These are phyloP conservation scores for Patellaria atrata DNA, from an alignment of 495 filamentous ascomycete species.

Conservation along the genomic window DNA sequence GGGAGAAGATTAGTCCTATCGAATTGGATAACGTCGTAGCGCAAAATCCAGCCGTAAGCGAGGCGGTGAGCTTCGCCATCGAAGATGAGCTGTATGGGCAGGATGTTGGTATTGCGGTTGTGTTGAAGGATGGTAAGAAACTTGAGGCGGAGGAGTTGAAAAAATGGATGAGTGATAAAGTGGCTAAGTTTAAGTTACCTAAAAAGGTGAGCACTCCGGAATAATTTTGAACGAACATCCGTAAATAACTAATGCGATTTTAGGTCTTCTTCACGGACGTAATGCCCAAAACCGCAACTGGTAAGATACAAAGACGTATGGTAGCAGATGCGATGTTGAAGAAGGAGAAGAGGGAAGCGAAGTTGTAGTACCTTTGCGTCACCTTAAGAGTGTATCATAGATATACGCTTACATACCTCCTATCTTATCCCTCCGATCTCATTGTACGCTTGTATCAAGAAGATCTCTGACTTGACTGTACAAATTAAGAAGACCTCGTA, in stretches of 20 bases:
- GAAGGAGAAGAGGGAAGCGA: slow-evolving; percentile 27
- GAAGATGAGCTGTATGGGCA: slow-evolving; percentile 66
- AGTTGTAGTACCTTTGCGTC: too few species aligned
- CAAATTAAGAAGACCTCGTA: too few species aligned
- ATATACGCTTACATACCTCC: too few species aligned
- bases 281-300: slow-evolving; percentile 85
- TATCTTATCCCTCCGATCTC: too few species aligned
- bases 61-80: slow-evolving; percentile 71
- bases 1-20: slow-evolving; percentile 44
- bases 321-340: slow-evolving; percentile 68
- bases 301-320: slow-evolving; percentile 68
- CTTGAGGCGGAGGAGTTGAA: slow-evolving; percentile 44
- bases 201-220: slow-evolving; percentile 65
- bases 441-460: too few species aligned
- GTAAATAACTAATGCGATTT: neutral
- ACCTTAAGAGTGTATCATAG: too few species aligned
- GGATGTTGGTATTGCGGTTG: slow-evolving; percentile 63
- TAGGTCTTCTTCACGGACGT: slow-evolving; percentile 62
- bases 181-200: slow-evolving; percentile 75
- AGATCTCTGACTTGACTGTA: too few species aligned
- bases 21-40: slow-evolving; percentile 69
- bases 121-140: slow-evolving; percentile 46
- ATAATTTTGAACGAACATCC: neutral
- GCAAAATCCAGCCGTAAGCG: slow-evolving; percentile 50
- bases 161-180: slow-evolving; percentile 46